phyloP scores from a whole-genome alignment of 2,329 filamentous ascomycete genomes.

The Cladorrhinum sp. region DNA sequence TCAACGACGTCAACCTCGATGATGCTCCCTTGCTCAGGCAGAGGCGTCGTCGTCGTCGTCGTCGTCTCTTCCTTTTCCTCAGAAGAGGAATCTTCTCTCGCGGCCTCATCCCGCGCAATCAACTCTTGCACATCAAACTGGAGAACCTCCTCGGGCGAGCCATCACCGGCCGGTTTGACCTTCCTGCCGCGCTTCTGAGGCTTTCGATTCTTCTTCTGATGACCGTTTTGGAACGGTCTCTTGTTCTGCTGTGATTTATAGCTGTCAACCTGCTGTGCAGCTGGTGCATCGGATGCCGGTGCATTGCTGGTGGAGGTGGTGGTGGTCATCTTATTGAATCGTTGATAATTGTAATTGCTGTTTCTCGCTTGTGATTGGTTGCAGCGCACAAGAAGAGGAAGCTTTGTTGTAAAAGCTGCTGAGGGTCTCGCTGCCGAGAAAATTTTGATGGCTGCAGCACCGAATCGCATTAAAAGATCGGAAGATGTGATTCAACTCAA shows the following conservation, averaged over 20 bases:
- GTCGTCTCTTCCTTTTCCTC: slow-evolving; percentile 21
- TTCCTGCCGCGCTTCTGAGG: slow-evolving; percentile 52
- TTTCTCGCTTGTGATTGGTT: slow-evolving; percentile 8
- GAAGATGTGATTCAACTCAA: neutral
- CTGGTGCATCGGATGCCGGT: no score
- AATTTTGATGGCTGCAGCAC: neutral
- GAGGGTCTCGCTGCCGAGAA: neutral
- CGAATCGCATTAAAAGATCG: slow-evolving; percentile 13
- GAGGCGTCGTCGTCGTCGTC: slow-evolving; percentile 29
- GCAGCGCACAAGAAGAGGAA: neutral
- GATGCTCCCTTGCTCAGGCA: slow-evolving; percentile 69
- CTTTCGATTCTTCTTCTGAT: slow-evolving; percentile 16
- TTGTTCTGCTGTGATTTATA: slow-evolving; percentile 19
- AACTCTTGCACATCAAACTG: slow-evolving; percentile 59
- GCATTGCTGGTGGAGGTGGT: no score
- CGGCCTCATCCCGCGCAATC: slow-evolving; percentile 41
- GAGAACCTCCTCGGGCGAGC: slow-evolving; percentile 65
- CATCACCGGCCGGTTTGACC: slow-evolving; percentile 53
- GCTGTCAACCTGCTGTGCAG: neutral
- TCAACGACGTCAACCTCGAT: slow-evolving; percentile 78
- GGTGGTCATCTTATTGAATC: slow-evolving; percentile 12
- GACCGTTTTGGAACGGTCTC: slow-evolving; percentile 22
- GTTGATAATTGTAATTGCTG: neutral
- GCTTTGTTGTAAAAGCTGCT: neutral
- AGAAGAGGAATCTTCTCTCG: slow-evolving; percentile 26